phyloP scores from a whole-genome alignment of 2,329 filamentous ascomycete species.

The Blumeriella jaapii region DNA sequence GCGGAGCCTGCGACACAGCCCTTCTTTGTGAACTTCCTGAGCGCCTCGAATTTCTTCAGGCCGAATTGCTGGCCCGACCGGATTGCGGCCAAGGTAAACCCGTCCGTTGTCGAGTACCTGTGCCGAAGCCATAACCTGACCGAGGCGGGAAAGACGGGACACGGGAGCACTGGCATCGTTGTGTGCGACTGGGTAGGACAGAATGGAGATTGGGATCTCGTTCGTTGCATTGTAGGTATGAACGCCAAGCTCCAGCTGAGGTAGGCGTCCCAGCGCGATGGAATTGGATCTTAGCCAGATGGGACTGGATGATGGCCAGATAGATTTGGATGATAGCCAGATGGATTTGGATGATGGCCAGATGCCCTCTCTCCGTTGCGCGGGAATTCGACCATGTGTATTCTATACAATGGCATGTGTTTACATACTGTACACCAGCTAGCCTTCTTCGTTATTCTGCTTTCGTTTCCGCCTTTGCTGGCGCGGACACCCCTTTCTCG shows the following conservation, averaged over 20 bases:
- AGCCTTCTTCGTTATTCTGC: slow-evolving; percentile 9
- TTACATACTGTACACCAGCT: too few species aligned
- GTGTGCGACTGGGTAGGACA: slow-evolving; percentile 90
- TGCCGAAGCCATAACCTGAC: slow-evolving; percentile 40
- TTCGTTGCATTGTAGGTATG: slow-evolving; percentile 81
- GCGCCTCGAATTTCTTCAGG: slow-evolving; percentile 90
- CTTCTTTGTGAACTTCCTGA: slow-evolving; percentile 84
- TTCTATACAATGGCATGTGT: too few species aligned
- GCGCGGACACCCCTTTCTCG: slow-evolving; percentile 18
- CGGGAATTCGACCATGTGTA: too few species aligned
- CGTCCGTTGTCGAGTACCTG: slow-evolving; percentile 54
- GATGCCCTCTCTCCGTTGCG: too few species aligned
- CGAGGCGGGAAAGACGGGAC: slow-evolving; percentile 35
- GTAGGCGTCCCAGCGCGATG: too few species aligned
- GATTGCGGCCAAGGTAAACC: slow-evolving; percentile 81
- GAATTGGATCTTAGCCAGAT: neutral
- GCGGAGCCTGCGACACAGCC: slow-evolving; percentile 32
- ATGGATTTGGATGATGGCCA: too few species aligned
- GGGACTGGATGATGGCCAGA: too few species aligned
- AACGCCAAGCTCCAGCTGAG: slow-evolving; percentile 56
- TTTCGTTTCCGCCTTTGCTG: slow-evolving; percentile 14
- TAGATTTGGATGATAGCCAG: too few species aligned
- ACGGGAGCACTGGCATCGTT: slow-evolving; percentile 75
- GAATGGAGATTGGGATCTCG: slow-evolving; percentile 80
- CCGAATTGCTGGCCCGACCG: slow-evolving; percentile 84